phyloP scores from a whole-genome alignment of 345 rosid species.

The Populus euphratica region DNA sequence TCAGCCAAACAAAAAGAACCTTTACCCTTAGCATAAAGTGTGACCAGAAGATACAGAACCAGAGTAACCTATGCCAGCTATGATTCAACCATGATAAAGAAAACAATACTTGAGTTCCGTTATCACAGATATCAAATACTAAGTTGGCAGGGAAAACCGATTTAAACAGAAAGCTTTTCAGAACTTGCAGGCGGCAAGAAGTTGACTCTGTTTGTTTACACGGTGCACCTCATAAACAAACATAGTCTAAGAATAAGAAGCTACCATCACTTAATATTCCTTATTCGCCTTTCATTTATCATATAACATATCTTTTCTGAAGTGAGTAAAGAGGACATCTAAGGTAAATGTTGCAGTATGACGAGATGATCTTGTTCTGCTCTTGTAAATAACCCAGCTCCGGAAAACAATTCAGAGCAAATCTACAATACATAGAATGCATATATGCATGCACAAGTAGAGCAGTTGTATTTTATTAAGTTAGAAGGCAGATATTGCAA shows the following conservation, averaged over 20 bases:
- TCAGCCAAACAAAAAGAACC: not conserved
- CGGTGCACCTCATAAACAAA: too few species aligned
- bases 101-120: not conserved
- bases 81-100: not conserved
- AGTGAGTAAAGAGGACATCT: not conserved
- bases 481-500: not conserved
- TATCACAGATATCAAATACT: not conserved
- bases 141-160: not conserved
- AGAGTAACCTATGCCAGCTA: not conserved
- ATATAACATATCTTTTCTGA: not conserved
- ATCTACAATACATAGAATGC: not conserved
- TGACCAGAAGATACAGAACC: not conserved
- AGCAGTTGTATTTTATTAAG: not conserved
- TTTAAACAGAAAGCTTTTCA: not conserved
- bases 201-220: too few species aligned
- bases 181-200: not conserved
- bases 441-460: not conserved
- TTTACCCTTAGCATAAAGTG: not conserved
- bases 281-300: not conserved
- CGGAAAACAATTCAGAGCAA: not conserved
- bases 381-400: conserved; percentile 7
- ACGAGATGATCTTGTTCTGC: not conserved
- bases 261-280: not conserved
- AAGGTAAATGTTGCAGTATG: not conserved
- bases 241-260: too few species aligned